Evolutionary conservation across 106 monocot species (phyloP).

Genomic region (Platanthera zijinensis): DNA sequence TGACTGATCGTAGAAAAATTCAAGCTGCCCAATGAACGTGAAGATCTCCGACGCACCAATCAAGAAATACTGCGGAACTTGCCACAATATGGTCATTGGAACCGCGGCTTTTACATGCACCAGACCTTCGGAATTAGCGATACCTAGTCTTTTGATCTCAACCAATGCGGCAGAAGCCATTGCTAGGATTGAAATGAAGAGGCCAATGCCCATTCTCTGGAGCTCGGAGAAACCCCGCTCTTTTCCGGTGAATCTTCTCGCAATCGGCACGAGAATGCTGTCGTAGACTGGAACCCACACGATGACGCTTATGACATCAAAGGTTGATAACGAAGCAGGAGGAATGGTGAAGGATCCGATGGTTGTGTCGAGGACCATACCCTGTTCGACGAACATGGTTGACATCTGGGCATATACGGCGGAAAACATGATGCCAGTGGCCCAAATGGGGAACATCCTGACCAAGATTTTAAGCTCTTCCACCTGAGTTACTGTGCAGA

Average conservation of each 20-base stretch:
- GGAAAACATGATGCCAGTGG: slow-evolving; percentile 40
- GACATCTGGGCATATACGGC: slow-evolving; percentile 49
- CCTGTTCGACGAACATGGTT: slow-evolving; percentile 65
- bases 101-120: slow-evolving; percentile 27
- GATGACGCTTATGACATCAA: slow-evolving; percentile 48
- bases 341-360: slow-evolving; percentile 45
- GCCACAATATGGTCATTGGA: slow-evolving; percentile 63
- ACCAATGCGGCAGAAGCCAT: slow-evolving; percentile 50
- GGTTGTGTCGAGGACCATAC: slow-evolving; percentile 45
- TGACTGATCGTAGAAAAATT: slow-evolving; percentile 64
- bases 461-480: slow-evolving; percentile 65
- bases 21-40: slow-evolving; percentile 43
- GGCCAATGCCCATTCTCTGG: slow-evolving; percentile 58
- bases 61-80: slow-evolving; percentile 53
- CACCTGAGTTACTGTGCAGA: slow-evolving; percentile 65
- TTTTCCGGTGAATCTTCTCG: slow-evolving; percentile 43
- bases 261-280: slow-evolving; percentile 37
- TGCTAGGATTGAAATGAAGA: slow-evolving; percentile 46
- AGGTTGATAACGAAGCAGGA: slow-evolving; percentile 55
- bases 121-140: slow-evolving; percentile 30
- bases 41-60: slow-evolving; percentile 50
- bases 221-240: slow-evolving; percentile 54
- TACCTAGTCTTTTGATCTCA: slow-evolving; percentile 41
- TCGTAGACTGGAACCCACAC: slow-evolving; percentile 60
- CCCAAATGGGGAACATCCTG: slow-evolving; percentile 64